A percentile compares a stretch with the other conserved stretches of the same genome.
These are phyloP conservation scores for Crotalaria pallida DNA, from an alignment of 306 rosid genomes.

Conservation along the genomic window DNA sequence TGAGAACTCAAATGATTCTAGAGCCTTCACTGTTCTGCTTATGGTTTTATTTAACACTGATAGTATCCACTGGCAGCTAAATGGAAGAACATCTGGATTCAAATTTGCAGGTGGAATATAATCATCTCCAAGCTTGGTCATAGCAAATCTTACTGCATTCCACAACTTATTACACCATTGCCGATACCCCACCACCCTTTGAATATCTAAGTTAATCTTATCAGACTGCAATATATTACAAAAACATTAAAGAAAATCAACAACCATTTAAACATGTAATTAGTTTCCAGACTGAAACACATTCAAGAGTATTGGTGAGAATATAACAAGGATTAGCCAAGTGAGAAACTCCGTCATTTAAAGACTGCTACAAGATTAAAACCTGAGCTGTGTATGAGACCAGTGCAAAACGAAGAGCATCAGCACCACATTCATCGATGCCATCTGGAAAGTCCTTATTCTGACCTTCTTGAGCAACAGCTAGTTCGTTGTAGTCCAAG, in stretches of 20 bases:
- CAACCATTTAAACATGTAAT: too few species aligned
- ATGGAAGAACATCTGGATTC: constrained; percentile 59
- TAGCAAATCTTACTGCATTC: constrained; percentile 90
- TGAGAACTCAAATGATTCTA: constrained; percentile 67
- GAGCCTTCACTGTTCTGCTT: constrained; percentile 42
- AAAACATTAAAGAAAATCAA: too few species aligned
- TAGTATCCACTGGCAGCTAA: constrained; percentile 94
- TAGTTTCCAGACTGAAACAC: too few species aligned
- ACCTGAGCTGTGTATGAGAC: constrained; percentile 97
- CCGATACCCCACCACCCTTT: constrained; percentile 92
- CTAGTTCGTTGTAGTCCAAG: constrained; percentile 80
- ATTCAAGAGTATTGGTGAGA: too few species aligned
- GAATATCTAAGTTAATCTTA: constrained; percentile 88
- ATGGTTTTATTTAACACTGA: constrained; percentile 76
- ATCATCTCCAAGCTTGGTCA: constrained; percentile 90
- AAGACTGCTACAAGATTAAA: too few species aligned
- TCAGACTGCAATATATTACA: constrained; percentile 87
- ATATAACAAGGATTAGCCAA: neutral
- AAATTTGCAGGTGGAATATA: constrained; percentile 54
- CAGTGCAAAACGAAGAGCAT: constrained; percentile 93
- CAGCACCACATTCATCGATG: constrained; percentile 90
- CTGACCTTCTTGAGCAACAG: constrained; percentile 75
- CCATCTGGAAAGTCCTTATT: constrained; percentile 88
- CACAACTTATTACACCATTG: constrained; percentile 96
- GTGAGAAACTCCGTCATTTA: too few species aligned